Base-by-base conservation (phyloP, 1,139 yeast species). In the Candida labiduridarum region DNA sequence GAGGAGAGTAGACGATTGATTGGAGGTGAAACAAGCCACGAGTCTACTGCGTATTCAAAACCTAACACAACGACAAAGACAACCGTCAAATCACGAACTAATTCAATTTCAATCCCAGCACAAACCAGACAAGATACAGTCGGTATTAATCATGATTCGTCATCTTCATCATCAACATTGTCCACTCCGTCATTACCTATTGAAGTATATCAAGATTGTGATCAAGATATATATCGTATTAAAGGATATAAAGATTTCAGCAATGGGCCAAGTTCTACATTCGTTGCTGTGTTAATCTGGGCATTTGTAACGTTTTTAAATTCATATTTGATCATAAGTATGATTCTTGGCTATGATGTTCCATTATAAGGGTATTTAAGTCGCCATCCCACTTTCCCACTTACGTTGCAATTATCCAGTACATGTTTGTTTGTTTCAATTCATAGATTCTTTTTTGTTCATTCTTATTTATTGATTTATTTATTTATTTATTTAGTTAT, bases 241-340 rank as follows among this genome's bases (percentile, higher is more conserved):
- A 64, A 64, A 48, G 76, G 74, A 27, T 80, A 69, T 57, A 77
- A 72, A 51, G 85, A 81, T 59, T 78, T 80, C 72, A 80, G 85
- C 59, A 82, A 82, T 59, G 77, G 84, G 1, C 74, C 76, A 2
- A 39, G 69, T 9, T 74, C 80, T 22, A 60, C 83, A 1, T 60
- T 72, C 30, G 50, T 67, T 9, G 84, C 85, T 7, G 62, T 80
- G 7, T 49, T 76, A 43, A 69, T 79, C 5, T 82, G 86, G 86
- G 74, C 74, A 1, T 72, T 81, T 50, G 78, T 82, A 44, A 72
- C 83, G 2, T 61, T 76, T 40, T 71, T 82, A 58, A 82, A 82
- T 55, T 64, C 78, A 45, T 81, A 78, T 67, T 71, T 82, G 59
- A 69, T 82, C 43, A 71, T 73, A 11, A 79, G 81, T 59, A 68